Evolutionary conservation across 108 stramenopile genomes (phyloP), one percentile per base, ranked within the genome.

Genomic region (Cyclostephanos tholiformis): DNA sequence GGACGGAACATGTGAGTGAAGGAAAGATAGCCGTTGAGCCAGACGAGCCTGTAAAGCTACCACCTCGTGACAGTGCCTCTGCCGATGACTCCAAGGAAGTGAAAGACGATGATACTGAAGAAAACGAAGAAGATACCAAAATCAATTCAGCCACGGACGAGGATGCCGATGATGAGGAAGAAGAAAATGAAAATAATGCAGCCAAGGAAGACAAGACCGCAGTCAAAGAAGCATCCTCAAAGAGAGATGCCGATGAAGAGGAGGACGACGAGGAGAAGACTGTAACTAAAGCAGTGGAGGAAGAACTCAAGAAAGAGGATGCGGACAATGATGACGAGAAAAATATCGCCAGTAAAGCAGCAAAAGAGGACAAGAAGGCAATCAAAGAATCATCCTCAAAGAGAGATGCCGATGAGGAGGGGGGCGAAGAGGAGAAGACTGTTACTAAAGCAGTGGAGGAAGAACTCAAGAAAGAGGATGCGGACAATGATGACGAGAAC

Each of bases 1-100:
- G 75, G 20, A 61, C 60, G 35, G 75, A 76, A 44, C 75, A 76
- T 69, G 75, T 76, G 26, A 69, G 67, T 55, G 75, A 36, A 48
- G 75, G 75, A 29, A 76, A 76, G 62, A 55, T 57, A 20, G 67
- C 75, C 2, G 26, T n/a, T 12, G 38, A 38, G 19, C 38, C 61
- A 29, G 25, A 9, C 13, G 61, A 62, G 19, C 36, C 23, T 6
- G 20, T 29, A n/a, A 41, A 64, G 63, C n/a, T 23, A 46, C 44
- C 63, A 43, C 16, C 26, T 11, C 41, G 63, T 26, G 38, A 64
- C 6, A 39, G n/a, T 64, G 6, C 25, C 17, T 22, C 41, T 14
- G 22, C 1, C 23, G 38, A 43, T 38, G 52, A 32, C 13, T 38
- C 19, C 32, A 19, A 44, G 41, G 43, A 63, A 30, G 71, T 43